Evolutionary conservation across 163 green algal genomes (phyloP), one percentile per base, ranked within the genome.

Genomic region (Scenedesmus sp.): DNA sequence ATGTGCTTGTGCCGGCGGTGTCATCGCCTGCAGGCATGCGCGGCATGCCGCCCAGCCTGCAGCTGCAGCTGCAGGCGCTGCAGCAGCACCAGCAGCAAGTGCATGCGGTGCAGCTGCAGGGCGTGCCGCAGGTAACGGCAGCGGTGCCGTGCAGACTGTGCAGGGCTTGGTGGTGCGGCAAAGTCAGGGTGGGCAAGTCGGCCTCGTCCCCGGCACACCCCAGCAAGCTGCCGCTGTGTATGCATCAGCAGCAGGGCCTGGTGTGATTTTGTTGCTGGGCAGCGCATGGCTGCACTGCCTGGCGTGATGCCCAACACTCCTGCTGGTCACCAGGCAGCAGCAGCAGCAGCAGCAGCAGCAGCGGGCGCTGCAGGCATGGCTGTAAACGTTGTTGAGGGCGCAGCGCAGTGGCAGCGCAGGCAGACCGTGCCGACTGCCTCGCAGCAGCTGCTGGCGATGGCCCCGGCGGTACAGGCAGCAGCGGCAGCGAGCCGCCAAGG

Each of bases 381-480:
- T 78, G 37, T 37, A 40, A 22, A 33, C 18, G 53, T 18, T 16
- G 37, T 72, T 40, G 59, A 35, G n/a, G 59, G 73, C 24, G 26
- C 46, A 35, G 81, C 81, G 49, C 42, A 51, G 7, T 15, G 44
- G 26, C 44, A 86, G 46, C 81, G 65, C 30, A 37, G 65, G 30
- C 65, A 76, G 65, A 37, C 24, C 65, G 46, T 24, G 33, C 44
- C 46, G 44, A 68, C 83, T 22, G 83, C 56, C 30, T 79, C 83
- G 20, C 56, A 81, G 83, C 83, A 89, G 42, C 83, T 89, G 61
- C 83, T 89, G 30, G 83, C 83, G 12, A 59, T 81, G 61, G 42
- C 49, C 22, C 83, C 59, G 22, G 51, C 53, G 43, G 82, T 30
- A 35, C 82, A 76, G 33, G 33, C 53, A 42, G 82, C 82, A 40